phyloP scores from a whole-genome alignment of 805 yeast genomes.

The Kluyveromyces wickerhamii region DNA sequence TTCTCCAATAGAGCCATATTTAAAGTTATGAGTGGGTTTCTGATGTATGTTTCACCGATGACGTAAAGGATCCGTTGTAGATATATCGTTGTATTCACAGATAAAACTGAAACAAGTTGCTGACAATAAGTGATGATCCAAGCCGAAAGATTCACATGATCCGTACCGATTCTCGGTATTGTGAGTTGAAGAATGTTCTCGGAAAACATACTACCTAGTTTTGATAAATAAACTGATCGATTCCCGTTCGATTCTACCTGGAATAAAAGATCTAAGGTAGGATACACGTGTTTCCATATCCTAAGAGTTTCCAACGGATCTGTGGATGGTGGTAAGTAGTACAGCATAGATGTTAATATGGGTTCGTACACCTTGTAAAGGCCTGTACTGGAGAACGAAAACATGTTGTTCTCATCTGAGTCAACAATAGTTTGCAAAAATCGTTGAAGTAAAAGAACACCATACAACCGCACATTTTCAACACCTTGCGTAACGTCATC shows the following conservation, averaged over 20 bases:
- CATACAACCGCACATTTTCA: slow-evolving; percentile 18
- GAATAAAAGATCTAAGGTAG: slow-evolving; percentile 18
- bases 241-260: slow-evolving; percentile 10
- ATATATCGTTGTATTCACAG: slow-evolving; percentile 10
- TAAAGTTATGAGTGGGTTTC: slow-evolving; percentile 23
- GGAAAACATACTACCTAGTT: slow-evolving; percentile 16
- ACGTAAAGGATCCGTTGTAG: slow-evolving; percentile 21
- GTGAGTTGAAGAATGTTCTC: slow-evolving; percentile 21
- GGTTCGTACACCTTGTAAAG: slow-evolving; percentile 22
- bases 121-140: slow-evolving; percentile 8
- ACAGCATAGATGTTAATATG: slow-evolving; percentile 19
- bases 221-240: slow-evolving; percentile 6
- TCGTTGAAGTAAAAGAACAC: slow-evolving; percentile 17
- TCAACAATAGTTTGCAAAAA: slow-evolving; percentile 15
- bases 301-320: slow-evolving; percentile 11
- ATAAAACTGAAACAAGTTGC: slow-evolving; percentile 7
- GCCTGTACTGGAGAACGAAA: slow-evolving; percentile 19
- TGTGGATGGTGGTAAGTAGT: slow-evolving; percentile 23
- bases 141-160: slow-evolving; percentile 15
- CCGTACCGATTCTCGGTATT: slow-evolving; percentile 20
- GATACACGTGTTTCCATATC: slow-evolving; percentile 17
- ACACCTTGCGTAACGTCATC: slow-evolving; percentile 24
- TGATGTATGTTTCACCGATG: slow-evolving; percentile 23
- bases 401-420: slow-evolving; percentile 5
- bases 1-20: slow-evolving; percentile 12